Evolutionary conservation across 192 early-diverging fungal species (phyloP), one percentile per base, ranked within the genome.

Genomic region (Coemansia sp.): DNA sequence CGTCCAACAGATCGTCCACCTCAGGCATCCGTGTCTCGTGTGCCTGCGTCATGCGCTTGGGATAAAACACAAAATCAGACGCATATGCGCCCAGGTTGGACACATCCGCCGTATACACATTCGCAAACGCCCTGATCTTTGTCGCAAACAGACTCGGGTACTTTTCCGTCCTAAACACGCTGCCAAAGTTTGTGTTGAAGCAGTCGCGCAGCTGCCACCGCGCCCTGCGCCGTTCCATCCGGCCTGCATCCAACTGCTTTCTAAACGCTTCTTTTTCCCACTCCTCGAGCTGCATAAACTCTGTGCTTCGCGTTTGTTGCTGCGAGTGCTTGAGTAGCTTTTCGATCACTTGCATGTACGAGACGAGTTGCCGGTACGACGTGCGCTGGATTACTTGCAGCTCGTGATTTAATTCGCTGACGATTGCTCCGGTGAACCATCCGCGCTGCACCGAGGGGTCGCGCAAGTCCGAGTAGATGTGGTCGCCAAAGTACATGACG

Each of bases 401-500:
- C 71, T 88, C 86, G 38, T 77, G 48, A 27, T 69, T 71, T 8
- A 88, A 72, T 59, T 88, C 86, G 60, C 78, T 73, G 32, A 88
- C 81, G 37, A 88, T 88, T 0, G 86, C 86, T 3, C 86, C 79
- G 2, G 86, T 88, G 23, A 74, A 74, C 86, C 86, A 88, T 3
- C 86, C 86, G 63, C 81, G 80, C 60, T 88, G 86, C 25, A 85
- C 69, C 2, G 82, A 82, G 11, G 86, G 84, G 41, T 88, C 86
- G 39, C 83, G 77, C 14, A 88, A 69, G 47, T 88, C 86, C 47
- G 85, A 86, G 69, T 83, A 88, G 1, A 88, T 63, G 60, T 88
- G 86, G 63, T 88, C 86, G 65, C 86, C 86, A 65, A 88, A 73
- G 60, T 88, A 88, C 56, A 88, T 71, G 6, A 88, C 84, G 58